phyloP scores from a whole-genome alignment of 192 early-diverging fungal genomes.

The Geranomyces variabilis region DNA sequence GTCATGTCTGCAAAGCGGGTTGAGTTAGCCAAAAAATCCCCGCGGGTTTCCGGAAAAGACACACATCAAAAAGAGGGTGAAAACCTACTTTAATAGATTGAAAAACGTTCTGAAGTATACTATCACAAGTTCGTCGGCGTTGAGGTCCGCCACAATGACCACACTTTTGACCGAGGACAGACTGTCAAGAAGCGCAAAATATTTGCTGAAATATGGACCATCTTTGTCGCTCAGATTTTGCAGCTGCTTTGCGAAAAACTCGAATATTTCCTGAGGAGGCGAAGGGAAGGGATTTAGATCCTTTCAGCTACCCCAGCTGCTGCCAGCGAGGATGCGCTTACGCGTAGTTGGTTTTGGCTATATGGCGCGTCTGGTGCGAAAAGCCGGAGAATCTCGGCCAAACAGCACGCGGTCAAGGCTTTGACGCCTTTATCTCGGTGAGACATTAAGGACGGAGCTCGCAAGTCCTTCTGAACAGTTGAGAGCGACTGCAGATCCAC shows the following conservation, averaged over 20 bases:
- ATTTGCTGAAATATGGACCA: constrained; percentile 69
- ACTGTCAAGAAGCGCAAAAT: constrained; percentile 88
- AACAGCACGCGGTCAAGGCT: constrained; percentile 75
- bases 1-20: constrained; percentile 56
- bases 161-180: constrained; percentile 83
- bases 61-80: not conserved
- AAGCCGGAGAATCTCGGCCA: constrained; percentile 88
- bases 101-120: constrained; percentile 76
- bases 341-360: constrained; percentile 71
- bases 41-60: not conserved
- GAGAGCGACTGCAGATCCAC: constrained; percentile 71
- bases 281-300: too few species aligned
- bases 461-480: constrained; percentile 67
- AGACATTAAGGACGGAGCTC: constrained; percentile 64
- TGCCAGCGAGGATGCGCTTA: constrained; percentile 32
- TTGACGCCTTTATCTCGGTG: constrained; percentile 84
- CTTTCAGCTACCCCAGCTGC: too few species aligned
- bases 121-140: constrained; percentile 74
- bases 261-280: constrained; percentile 69
- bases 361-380: constrained; percentile 96
- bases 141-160: constrained; percentile 78
- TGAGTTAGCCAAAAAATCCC: not conserved
- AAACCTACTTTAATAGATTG: constrained; percentile 59
- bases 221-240: constrained; percentile 59
- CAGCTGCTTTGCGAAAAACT: constrained; percentile 80